Evolutionary conservation across 208 protist species (phyloP).

Genomic region (Leishmania lainsoni): DNA sequence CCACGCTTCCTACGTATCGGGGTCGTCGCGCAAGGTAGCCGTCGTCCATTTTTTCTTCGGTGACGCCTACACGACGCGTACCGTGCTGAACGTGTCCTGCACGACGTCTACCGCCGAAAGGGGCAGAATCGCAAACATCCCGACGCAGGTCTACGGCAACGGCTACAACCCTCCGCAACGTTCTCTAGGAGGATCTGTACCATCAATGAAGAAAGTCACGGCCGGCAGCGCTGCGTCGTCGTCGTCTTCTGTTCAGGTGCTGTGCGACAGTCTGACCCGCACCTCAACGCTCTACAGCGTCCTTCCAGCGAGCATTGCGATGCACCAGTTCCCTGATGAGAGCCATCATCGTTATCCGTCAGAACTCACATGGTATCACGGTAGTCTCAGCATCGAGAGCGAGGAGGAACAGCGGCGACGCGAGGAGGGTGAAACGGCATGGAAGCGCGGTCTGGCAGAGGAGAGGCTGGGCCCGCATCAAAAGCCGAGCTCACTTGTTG

Average conservation of each 20-base stretch:
- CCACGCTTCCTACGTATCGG: conserved; percentile 20
- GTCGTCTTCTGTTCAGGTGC: conserved; percentile 16
- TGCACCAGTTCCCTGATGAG: conserved; percentile 31
- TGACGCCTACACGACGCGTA: conserved; percentile 72
- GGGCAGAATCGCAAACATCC: neutral
- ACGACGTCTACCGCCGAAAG: neutral
- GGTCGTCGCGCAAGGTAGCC: conserved; percentile 38
- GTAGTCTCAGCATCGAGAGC: conserved; percentile 34
- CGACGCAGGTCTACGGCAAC: neutral
- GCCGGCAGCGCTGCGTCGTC: neutral
- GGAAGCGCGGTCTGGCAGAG: conserved; percentile 47
- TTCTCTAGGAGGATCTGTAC: neutral
- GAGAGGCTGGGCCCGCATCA: conserved; percentile 28
- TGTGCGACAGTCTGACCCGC: conserved; percentile 41
- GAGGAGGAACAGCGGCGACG: conserved; percentile 35
- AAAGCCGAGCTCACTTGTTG: conserved; percentile 33
- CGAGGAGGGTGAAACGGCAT: conserved; percentile 29
- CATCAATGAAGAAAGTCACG: neutral
- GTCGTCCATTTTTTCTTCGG: conserved; percentile 73
- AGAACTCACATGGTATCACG: conserved; percentile 69
- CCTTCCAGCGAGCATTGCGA: conserved; percentile 9
- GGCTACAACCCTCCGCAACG: conserved; percentile 5
- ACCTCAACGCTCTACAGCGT: conserved; percentile 21
- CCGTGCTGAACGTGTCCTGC: conserved; percentile 31
- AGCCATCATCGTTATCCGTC: conserved; percentile 42